Percentiles rank a stretch among this genome's conserved stretches.
Conservation (phyloP, 176 grass and related monocot genomes). For the Musa beccarii region DNA sequence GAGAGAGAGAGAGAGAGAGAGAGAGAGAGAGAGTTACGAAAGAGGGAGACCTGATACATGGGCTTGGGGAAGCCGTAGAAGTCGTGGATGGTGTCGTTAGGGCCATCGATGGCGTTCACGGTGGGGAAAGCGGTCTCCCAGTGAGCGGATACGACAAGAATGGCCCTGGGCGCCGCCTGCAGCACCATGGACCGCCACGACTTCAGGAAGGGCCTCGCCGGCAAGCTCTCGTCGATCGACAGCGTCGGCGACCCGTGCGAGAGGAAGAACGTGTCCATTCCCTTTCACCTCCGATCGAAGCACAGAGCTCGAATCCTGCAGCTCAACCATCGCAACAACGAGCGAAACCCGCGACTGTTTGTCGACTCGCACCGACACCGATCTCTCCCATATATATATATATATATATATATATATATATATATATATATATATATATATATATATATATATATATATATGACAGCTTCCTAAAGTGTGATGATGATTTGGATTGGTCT, state of each 20-base stretch:
- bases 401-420: no score
- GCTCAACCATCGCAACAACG: no score
- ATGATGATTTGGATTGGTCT: no score
- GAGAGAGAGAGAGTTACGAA: background rate
- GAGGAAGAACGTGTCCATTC: conserved; percentile 77
- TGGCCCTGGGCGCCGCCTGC: conserved; percentile 43
- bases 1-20: background rate
- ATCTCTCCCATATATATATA: no score
- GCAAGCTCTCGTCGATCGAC: conserved; percentile 57
- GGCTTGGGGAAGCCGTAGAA: conserved; percentile 57
- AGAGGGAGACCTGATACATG: conserved; percentile 52
- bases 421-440: no score
- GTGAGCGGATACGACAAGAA: conserved; percentile 69
- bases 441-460: no score
- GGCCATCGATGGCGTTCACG: conserved; percentile 42
- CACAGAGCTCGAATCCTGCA: no score
- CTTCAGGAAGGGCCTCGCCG: conserved; percentile 53
- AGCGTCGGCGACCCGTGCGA: conserved; percentile 87
- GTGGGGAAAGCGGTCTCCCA: conserved; percentile 51
- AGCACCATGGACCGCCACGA: conserved; percentile 51
- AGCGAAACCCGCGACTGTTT: no score
- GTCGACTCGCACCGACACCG: no score
- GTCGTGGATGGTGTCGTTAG: conserved; percentile 57
- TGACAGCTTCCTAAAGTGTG: no score
- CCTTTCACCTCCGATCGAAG: background rate